These are phyloP conservation scores for Leccinum subgranulosum DNA, from an alignment of 768 basidiomycete genomes.

Conservation along the genomic window DNA sequence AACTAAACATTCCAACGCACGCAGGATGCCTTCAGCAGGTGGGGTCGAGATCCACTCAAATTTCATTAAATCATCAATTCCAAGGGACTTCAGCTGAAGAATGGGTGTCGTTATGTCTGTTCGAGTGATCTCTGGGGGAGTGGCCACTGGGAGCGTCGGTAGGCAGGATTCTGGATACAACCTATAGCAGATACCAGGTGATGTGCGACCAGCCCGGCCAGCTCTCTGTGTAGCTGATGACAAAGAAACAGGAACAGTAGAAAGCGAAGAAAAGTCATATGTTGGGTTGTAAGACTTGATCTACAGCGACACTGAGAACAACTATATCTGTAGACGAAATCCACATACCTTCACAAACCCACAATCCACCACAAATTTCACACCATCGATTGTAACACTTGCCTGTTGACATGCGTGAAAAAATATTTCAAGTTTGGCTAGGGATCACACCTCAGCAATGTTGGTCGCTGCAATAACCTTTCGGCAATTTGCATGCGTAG, in stretches of 20 bases:
- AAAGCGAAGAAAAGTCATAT: constrained; percentile 79
- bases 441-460: constrained; percentile 75
- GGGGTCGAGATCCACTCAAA: constrained; percentile 95
- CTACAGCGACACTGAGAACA: constrained; percentile 36
- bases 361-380: constrained; percentile 90
- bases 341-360: constrained; percentile 86
- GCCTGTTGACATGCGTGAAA: constrained; percentile 47
- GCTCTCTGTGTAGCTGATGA: constrained; percentile 93
- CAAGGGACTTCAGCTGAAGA: constrained; percentile 90
- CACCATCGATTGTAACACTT: constrained; percentile 94
- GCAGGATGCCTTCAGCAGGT: constrained; percentile 77
- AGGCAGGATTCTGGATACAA: constrained; percentile 73
- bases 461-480: constrained; percentile 95
- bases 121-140: constrained; percentile 87
- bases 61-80: constrained; percentile 92
- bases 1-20: constrained; percentile 82
- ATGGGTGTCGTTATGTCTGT: constrained; percentile 90
- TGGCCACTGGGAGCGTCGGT: constrained; percentile 58
- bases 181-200: constrained; percentile 89
- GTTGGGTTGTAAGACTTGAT: constrained; percentile 89
- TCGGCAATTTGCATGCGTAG: constrained; percentile 67
- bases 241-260: constrained; percentile 77
- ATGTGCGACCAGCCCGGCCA: constrained; percentile 92
- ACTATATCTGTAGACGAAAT: neutral
- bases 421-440: neutral